These are phyloP conservation scores for Raffaelea arxii DNA, from an alignment of 2,329 filamentous ascomycete species.

Conservation along the genomic window DNA sequence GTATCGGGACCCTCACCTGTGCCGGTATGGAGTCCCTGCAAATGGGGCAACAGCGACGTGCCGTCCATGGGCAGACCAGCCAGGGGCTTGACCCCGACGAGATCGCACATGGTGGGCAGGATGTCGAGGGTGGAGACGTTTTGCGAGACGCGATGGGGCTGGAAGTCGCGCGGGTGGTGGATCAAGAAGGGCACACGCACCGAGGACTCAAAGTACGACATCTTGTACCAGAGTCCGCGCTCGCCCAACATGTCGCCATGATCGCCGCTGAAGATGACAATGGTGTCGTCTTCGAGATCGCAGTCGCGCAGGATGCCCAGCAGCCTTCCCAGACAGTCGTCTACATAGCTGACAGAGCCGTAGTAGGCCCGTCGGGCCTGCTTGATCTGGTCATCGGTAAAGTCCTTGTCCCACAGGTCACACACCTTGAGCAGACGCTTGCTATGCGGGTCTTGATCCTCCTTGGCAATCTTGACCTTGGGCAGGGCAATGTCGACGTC, in stretches of 20 bases:
- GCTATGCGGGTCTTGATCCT: conserved; percentile 79
- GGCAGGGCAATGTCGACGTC: conserved; percentile 79
- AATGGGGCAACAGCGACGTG: conserved; percentile 68
- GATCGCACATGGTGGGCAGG: conserved; percentile 76
- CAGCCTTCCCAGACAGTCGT: conserved; percentile 81
- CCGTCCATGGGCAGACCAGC: conserved; percentile 77
- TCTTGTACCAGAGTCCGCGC: conserved; percentile 83
- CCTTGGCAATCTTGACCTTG: conserved; percentile 65
- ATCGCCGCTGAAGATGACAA: conserved; percentile 86
- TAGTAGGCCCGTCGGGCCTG: conserved; percentile 83
- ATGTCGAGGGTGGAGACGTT: conserved; percentile 90
- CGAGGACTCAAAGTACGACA: conserved; percentile 91
- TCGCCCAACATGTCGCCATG: conserved; percentile 96
- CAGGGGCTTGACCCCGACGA: conserved; percentile 63
- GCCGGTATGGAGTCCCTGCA: conserved; percentile 42
- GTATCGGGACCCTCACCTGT: conserved; percentile 54
- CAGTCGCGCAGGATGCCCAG: conserved; percentile 70
- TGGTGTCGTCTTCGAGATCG: conserved; percentile 72
- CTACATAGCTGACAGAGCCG: conserved; percentile 85
- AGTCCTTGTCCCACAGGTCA: conserved; percentile 75
- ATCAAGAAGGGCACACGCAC: conserved; percentile 82
- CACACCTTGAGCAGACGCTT: conserved; percentile 78
- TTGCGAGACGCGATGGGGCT: conserved; percentile 64
- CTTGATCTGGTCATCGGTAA: conserved; percentile 79
- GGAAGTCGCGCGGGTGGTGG: conserved; percentile 65